Conservation (phyloP, 371 early-diverging fungal species). For the Encephalitozoon hellem region DNA sequence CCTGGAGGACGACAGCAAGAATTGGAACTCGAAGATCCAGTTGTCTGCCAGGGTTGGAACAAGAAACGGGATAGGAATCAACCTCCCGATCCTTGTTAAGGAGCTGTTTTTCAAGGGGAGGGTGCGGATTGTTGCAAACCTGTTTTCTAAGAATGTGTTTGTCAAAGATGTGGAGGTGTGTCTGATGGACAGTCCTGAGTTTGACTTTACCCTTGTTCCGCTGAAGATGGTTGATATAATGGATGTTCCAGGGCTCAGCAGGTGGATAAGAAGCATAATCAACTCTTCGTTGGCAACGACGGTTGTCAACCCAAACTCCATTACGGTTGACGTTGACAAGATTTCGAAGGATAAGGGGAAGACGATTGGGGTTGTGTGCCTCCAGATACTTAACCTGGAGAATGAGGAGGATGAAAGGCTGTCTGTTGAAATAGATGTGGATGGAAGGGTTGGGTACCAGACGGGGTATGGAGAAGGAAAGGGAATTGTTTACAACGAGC, state of each 20-base stretch:
- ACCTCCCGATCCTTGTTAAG: constrained; percentile 76
- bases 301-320: constrained; percentile 55
- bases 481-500: constrained; percentile 46
- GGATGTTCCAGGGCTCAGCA: constrained; percentile 64
- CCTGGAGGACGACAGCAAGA: constrained; percentile 33
- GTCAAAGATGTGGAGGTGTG: constrained; percentile 72
- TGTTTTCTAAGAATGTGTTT: constrained; percentile 71
- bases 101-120: constrained; percentile 76
- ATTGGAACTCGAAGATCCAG: constrained; percentile 87
- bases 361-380: constrained; percentile 56
- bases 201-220: constrained; percentile 84
- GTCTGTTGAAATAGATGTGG: constrained; percentile 34
- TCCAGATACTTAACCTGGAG: constrained; percentile 46
- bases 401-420: constrained; percentile 22
- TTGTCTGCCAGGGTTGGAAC: constrained; percentile 73
- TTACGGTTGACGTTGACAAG: constrained; percentile 54
- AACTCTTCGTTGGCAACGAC: constrained; percentile 36
- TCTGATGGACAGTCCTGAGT: constrained; percentile 73
- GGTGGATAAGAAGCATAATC: constrained; percentile 60
- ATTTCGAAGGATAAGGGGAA: constrained; percentile 44
- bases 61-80: constrained; percentile 69
- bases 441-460: constrained; percentile 31
- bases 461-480: constrained; percentile 31
- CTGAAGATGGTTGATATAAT: constrained; percentile 69
- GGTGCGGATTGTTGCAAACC: constrained; percentile 66